Evolutionary conservation across 305 asterid species (phyloP), one percentile per base, ranked within the genome.

Genomic region (Solanum chacoense): DNA sequence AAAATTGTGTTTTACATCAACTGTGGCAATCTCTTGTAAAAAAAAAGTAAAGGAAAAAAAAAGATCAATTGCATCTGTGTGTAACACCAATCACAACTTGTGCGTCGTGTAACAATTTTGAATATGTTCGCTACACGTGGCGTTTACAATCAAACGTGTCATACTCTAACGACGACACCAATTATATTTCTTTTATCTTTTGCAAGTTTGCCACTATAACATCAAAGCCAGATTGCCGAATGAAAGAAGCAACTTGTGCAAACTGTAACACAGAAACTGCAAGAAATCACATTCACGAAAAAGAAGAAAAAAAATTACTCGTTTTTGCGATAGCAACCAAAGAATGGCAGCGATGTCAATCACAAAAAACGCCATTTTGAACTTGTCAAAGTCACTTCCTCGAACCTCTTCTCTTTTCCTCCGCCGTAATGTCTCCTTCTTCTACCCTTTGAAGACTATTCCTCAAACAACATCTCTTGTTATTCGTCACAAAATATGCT

Each of bases 291-390:
- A 42, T 12, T n/a, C n/a, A 13, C 9, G 14, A 37, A 12, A n/a
- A 10, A 63, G 13, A 10, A 63, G 8, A 2, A 11, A 0, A 4
- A 40, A 40, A 12, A 40, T 40, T 40, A 40, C 50, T 40, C 50
- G 26, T 67, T 24, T 24, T 69, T 13, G 8, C 5, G 8, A 10
- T 69, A 26, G 34, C 22, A 34, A 22, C 67, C 8, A 81, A 67
- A 80, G 69, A 73, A 93, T 95, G 96, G 96, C 97, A 69, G 92
- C 95, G 16, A 90, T 93, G 88, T 89, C 91, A 45, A 26, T 94
- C 16, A 81, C 92, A n/a, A 94, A 85, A 84, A 92, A 77, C 55
- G 87, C 92, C 28, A 10, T 92, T 71, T 90, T 92, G 73, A 90
- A 79, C 89, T 50, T 95, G 4, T 90, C 96, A 0, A 95, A 88